Percentiles rank a stretch among this genome's conserved stretches.
Evolutionary conservation across 2,329 filamentous ascomycete genomes (phyloP).

Genomic region (Aspergillus clavatus): DNA sequence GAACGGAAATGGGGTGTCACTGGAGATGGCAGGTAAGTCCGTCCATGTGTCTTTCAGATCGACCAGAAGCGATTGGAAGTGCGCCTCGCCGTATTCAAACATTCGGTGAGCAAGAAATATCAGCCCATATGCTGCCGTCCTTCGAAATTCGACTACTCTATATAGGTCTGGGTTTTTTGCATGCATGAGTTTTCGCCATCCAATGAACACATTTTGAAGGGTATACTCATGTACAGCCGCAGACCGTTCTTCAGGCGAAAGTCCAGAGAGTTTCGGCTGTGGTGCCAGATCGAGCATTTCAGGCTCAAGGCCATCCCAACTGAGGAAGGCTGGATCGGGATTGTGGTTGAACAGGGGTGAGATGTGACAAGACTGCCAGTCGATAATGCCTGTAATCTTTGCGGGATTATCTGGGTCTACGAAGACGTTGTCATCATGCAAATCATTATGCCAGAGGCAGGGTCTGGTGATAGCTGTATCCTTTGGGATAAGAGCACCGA

Average conservation of each 20-base stretch:
- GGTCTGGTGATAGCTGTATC: slow-evolving; percentile 17
- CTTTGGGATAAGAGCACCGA: slow-evolving; percentile 22
- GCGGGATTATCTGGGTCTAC: slow-evolving; percentile 25
- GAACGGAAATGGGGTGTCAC: slow-evolving; percentile 20
- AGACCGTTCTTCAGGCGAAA: slow-evolving; percentile 21
- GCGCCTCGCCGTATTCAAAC: slow-evolving; percentile 30
- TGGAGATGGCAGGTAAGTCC: slow-evolving; percentile 17
- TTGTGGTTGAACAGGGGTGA: slow-evolving; percentile 27
- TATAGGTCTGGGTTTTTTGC: slow-evolving; percentile 25
- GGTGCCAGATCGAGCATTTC: slow-evolving; percentile 23
- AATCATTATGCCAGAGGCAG: slow-evolving; percentile 27
- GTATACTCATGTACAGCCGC: slow-evolving; percentile 23
- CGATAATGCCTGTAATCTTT: slow-evolving; percentile 27
- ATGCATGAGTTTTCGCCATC: slow-evolving; percentile 26
- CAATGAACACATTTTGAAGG: slow-evolving; percentile 21
- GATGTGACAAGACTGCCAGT: slow-evolving; percentile 30
- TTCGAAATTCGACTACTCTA: slow-evolving; percentile 19
- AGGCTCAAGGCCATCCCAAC: slow-evolving; percentile 24
- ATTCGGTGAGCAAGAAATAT: slow-evolving; percentile 28
- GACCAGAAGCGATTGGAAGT: slow-evolving; percentile 27
- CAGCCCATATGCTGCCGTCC: slow-evolving; percentile 22
- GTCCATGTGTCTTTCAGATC: slow-evolving; percentile 25
- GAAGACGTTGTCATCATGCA: slow-evolving; percentile 30
- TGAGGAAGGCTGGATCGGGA: slow-evolving; percentile 24
- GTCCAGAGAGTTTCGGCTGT: slow-evolving; percentile 18